Percentiles rank a stretch among this genome's conserved stretches.
phyloP scores from a whole-genome alignment of 129 eudicot species.

The Calendula officinalis region DNA sequence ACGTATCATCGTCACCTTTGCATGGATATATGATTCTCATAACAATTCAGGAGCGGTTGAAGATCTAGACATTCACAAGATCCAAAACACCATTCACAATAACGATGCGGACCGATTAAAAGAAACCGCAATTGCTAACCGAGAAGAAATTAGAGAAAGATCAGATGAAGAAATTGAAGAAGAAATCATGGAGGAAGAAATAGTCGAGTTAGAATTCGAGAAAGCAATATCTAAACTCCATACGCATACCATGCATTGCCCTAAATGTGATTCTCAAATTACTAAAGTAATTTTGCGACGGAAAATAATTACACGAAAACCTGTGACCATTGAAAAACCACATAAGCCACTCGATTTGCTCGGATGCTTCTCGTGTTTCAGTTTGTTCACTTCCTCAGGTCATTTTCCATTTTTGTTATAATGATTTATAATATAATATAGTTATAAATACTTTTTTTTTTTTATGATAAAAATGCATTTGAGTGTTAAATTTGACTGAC shows the following conservation, averaged over 20 bases:
- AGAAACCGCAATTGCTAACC: slow-evolving; percentile 9
- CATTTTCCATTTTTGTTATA: neutral
- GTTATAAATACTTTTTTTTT: too few species aligned
- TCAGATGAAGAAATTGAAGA: slow-evolving; percentile 19
- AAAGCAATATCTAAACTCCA: slow-evolving; percentile 39
- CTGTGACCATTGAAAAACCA: neutral
- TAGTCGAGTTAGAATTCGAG: slow-evolving; percentile 59
- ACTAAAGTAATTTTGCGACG: slow-evolving; percentile 63
- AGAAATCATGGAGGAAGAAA: slow-evolving; percentile 51
- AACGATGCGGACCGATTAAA: neutral
- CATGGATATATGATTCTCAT: slow-evolving; percentile 19
- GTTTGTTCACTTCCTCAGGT: slow-evolving; percentile 53
- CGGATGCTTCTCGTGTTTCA: slow-evolving; percentile 67
- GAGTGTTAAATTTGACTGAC: too few species aligned
- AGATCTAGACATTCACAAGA: slow-evolving; percentile 30
- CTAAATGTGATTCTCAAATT: slow-evolving; percentile 45
- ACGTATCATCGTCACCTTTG: slow-evolving; percentile 17
- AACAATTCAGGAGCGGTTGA: slow-evolving; percentile 26
- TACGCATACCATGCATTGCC: slow-evolving; percentile 59
- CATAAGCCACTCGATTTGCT: slow-evolving; percentile 26
- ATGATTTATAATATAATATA: too few species aligned
- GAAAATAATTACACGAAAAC: slow-evolving; percentile 17
- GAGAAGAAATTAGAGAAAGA: slow-evolving; percentile 13
- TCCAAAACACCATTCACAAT: slow-evolving; percentile 1
- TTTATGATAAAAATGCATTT: too few species aligned